phyloP scores from a whole-genome alignment of 2,329 filamentous ascomycete genomes.

The Trichoderma koningii region DNA sequence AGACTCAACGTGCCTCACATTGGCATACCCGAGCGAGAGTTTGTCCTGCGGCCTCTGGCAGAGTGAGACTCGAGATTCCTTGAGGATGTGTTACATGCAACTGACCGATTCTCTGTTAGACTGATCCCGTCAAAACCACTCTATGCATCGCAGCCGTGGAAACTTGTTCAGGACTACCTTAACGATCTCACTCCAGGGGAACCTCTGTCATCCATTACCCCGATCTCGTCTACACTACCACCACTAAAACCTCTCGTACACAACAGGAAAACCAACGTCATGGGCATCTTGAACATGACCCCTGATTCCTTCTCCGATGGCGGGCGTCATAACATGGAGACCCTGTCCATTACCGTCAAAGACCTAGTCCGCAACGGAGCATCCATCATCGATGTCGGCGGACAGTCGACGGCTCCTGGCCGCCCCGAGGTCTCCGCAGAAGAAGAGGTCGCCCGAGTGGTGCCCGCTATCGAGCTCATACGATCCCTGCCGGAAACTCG shows the following conservation, averaged over 20 bases:
- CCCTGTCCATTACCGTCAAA: constrained; percentile 61
- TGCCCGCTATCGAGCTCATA: constrained; percentile 77
- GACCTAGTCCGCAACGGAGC: constrained; percentile 69
- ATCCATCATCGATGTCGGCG: constrained; percentile 87
- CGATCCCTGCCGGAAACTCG: constrained; percentile 64
- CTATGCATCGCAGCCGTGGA: constrained; percentile 59
- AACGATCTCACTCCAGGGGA: constrained; percentile 56
- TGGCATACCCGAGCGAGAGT: constrained; percentile 86
- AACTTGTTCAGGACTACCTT: constrained; percentile 61
- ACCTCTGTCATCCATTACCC: constrained; percentile 61
- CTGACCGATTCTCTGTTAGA: constrained; percentile 38
- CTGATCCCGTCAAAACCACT: constrained; percentile 59
- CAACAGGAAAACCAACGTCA: constrained; percentile 70
- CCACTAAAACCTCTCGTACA: constrained; percentile 61
- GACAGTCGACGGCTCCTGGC: constrained; percentile 85
- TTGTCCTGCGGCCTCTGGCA: constrained; percentile 84
- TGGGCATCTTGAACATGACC: constrained; percentile 94
- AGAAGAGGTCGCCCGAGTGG: constrained; percentile 75
- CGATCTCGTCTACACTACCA: constrained; percentile 49
- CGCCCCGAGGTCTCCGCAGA: constrained; percentile 66
- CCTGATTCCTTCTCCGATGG: constrained; percentile 98
- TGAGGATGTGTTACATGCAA: background rate
- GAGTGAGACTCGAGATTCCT: constrained; percentile 56
- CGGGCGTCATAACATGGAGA: constrained; percentile 59
- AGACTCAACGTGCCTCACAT: constrained; percentile 83